Percentiles rank a stretch among this genome's conserved stretches.
Evolutionary conservation across 345 rosid genomes (phyloP).

Genomic region (Hevea brasiliensis): DNA sequence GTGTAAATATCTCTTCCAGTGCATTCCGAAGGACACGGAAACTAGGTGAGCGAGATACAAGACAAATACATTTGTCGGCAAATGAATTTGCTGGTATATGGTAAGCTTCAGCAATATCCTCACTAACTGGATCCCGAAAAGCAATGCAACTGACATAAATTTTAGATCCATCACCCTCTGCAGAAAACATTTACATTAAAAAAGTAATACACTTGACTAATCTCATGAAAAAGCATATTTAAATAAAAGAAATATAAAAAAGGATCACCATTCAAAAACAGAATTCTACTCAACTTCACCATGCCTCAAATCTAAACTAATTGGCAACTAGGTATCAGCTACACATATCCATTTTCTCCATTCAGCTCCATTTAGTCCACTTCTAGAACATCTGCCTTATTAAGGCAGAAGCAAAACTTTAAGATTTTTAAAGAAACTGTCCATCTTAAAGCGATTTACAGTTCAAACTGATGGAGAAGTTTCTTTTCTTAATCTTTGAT

Average conservation of each 20-base stretch:
- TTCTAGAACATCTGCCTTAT: background rate
- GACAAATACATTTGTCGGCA: constrained; percentile 93
- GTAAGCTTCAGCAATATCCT: constrained; percentile 95
- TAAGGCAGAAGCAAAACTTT: too few relatives aligned
- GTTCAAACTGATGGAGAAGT: too few relatives aligned
- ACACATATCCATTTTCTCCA: background rate
- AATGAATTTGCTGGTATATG: constrained; percentile 70
- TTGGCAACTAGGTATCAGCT: background rate
- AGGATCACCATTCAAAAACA: background rate
- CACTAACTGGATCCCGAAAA: constrained; percentile 91
- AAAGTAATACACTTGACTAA: background rate
- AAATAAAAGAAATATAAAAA: background rate
- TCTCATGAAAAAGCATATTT: background rate
- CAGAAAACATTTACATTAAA: background rate
- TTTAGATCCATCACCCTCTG: constrained; percentile 99
- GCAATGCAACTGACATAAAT: constrained; percentile 93
- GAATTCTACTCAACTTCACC: background rate
- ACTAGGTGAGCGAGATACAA: constrained; percentile 87
- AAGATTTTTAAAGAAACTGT: too few relatives aligned
- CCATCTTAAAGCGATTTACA: too few relatives aligned
- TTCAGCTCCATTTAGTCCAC: background rate
- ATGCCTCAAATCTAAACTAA: background rate
- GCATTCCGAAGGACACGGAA: constrained; percentile 71
- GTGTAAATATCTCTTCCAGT: constrained; percentile 79
- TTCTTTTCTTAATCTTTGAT: too few relatives aligned